Percentiles rank a stretch among this genome's conserved stretches.
Conservation (phyloP, 352 stramenopile genomes). For the Phytophthora pini region DNA sequence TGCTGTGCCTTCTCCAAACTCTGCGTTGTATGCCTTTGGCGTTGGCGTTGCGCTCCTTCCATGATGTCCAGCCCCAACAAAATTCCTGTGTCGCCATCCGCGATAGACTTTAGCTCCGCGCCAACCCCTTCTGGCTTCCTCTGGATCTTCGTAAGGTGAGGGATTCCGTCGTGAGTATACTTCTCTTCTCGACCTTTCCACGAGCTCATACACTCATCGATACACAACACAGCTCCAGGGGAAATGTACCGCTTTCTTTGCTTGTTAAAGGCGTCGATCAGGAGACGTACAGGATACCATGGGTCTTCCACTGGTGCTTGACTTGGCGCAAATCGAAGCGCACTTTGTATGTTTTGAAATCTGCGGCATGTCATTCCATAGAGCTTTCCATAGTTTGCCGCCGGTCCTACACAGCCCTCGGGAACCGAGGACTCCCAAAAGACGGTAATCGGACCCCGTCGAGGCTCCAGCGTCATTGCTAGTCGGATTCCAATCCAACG, state of each 20-base stretch:
- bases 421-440: conserved; percentile 7
- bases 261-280: conserved; percentile 2
- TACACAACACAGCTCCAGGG: conserved; percentile 9
- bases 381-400: conserved; percentile 4
- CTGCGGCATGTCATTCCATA: conserved; percentile 4
- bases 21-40: not conserved
- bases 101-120: conserved; percentile 6
- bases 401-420: conserved; percentile 2
- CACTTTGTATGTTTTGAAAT: conserved; percentile 5
- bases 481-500: conserved; percentile 4
- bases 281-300: conserved; percentile 4
- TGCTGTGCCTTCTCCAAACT: conserved; percentile 3
- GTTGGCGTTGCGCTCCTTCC: not conserved
- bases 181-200: conserved; percentile 8
- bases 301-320: conserved; percentile 1
- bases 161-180: conserved; percentile 10
- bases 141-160: conserved; percentile 11
- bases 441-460: not conserved
- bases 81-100: conserved; percentile 8
- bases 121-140: conserved; percentile 6
- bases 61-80: not conserved
- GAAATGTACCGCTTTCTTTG: conserved; percentile 3
- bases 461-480: not conserved
- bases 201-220: conserved; percentile 10
- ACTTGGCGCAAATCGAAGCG: not conserved